Conservation (phyloP, 2,329 filamentous ascomycete genomes). For the Dactylonectria macrodidyma region DNA sequence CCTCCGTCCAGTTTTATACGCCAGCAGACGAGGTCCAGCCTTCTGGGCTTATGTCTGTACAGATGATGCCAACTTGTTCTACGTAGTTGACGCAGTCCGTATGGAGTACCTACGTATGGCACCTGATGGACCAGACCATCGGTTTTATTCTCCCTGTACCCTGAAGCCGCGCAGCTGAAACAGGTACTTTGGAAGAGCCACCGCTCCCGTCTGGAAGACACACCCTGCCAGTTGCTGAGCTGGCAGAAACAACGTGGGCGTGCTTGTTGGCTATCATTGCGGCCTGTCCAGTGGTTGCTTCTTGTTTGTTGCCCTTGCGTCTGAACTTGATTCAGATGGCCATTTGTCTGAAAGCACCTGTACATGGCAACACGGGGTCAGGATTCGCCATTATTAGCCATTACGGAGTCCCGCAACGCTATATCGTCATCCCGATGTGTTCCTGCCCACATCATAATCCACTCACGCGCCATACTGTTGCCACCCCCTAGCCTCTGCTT, state of each 20-base stretch:
- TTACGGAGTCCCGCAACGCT: constrained; percentile 6
- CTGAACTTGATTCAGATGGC: background rate
- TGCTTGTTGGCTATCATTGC: constrained; percentile 14
- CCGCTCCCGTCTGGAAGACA: too few species aligned
- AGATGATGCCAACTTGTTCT: background rate
- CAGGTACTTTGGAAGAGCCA: background rate
- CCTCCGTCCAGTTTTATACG: background rate
- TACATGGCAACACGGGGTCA: constrained; percentile 15
- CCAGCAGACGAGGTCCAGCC: background rate
- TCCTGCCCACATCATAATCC: constrained; percentile 13
- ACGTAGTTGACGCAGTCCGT: background rate
- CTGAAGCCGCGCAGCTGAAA: background rate
- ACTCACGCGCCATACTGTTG: constrained; percentile 27
- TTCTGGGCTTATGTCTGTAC: background rate
- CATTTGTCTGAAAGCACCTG: background rate
- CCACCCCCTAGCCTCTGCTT: constrained; percentile 2
- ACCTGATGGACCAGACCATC: too few species aligned
- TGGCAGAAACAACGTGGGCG: constrained; percentile 21
- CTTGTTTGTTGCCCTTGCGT: background rate
- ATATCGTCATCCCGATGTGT: constrained; percentile 44
- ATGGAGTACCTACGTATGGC: background rate
- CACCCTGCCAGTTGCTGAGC: constrained; percentile 16
- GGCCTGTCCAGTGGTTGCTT: constrained; percentile 4
- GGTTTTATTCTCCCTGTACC: background rate
- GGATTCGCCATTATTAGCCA: constrained; percentile 24